Conservation (phyloP, 108 stramenopile species). For the Licmophora abbreviata region DNA sequence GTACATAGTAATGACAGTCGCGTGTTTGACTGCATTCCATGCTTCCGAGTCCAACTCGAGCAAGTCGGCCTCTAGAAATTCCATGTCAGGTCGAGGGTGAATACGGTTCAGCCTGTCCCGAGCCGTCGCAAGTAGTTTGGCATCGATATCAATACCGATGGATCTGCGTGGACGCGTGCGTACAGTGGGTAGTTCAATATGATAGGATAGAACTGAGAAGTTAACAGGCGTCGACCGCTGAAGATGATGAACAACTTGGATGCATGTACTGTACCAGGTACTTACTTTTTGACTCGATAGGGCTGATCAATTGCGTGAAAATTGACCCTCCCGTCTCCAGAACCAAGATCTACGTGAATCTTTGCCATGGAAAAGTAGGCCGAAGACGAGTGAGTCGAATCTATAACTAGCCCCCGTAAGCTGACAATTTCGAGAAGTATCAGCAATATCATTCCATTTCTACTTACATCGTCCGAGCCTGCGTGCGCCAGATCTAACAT, state of each 20-base stretch:
- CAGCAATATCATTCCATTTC: background rate
- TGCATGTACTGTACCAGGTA: no score
- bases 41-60: constrained; percentile 2
- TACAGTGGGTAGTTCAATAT: no score
- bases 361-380: constrained; percentile 1
- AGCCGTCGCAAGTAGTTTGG: constrained; percentile 45
- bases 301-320: constrained; percentile 55
- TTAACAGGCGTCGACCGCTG: no score
- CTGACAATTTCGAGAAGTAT: background rate
- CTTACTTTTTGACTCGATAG: constrained; percentile 30
- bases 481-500: constrained; percentile 63
- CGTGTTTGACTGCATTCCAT: constrained; percentile 19
- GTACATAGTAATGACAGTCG: constrained; percentile 78
- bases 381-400: background rate
- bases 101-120: constrained; percentile 29
- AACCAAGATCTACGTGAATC: constrained; percentile 75
- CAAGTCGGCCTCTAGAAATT: constrained; percentile 66
- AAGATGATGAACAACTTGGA: no score
- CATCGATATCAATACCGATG: constrained; percentile 78
- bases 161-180: no score
- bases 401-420: background rate
- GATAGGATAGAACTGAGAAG: no score
- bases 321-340: constrained; percentile 81
- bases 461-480: constrained; percentile 24
- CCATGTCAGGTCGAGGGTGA: constrained; percentile 43